These are phyloP conservation scores for Neoarthrinium moseri DNA, from an alignment of 2,329 filamentous ascomycete genomes.

Conservation along the genomic window DNA sequence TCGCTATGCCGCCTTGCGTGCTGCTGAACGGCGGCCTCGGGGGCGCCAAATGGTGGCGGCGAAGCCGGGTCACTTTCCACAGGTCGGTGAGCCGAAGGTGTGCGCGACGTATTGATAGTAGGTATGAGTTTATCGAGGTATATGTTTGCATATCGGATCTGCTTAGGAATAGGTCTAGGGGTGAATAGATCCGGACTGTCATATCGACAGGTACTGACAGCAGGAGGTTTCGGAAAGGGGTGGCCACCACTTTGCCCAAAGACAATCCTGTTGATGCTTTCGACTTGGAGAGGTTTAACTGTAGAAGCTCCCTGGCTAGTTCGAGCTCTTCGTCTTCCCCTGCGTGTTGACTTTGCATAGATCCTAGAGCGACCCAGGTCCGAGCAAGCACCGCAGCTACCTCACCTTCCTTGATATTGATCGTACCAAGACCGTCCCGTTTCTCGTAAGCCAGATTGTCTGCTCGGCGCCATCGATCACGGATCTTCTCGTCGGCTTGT, in stretches of 20 bases:
- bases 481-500: conserved; percentile 78
- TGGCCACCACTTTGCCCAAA: conserved; percentile 38
- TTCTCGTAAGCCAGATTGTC: conserved; percentile 58
- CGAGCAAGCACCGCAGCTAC: conserved; percentile 73
- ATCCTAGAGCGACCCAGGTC: conserved; percentile 78
- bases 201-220: conserved; percentile 75
- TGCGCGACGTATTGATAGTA: conserved; percentile 80
- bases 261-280: conserved; percentile 31
- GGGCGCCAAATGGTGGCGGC: conserved; percentile 74
- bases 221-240: conserved; percentile 76
- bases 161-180: conserved; percentile 84
- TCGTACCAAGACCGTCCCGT: conserved; percentile 56
- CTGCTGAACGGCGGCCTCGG: conserved; percentile 63
- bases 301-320: conserved; percentile 74
- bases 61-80: conserved; percentile 80
- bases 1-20: conserved; percentile 57
- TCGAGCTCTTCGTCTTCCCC: conserved; percentile 85
- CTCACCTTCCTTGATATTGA: conserved; percentile 83
- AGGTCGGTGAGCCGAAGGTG: conserved; percentile 81
- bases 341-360: conserved; percentile 65
- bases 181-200: conserved; percentile 70
- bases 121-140: conserved; percentile 81
- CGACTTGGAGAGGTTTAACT: conserved; percentile 60
- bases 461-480: conserved; percentile 68
- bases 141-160: conserved; percentile 75